These are phyloP conservation scores for Tylopilus orsonianus DNA, from an alignment of 1,284 basidiomycete genomes.

Conservation along the genomic window DNA sequence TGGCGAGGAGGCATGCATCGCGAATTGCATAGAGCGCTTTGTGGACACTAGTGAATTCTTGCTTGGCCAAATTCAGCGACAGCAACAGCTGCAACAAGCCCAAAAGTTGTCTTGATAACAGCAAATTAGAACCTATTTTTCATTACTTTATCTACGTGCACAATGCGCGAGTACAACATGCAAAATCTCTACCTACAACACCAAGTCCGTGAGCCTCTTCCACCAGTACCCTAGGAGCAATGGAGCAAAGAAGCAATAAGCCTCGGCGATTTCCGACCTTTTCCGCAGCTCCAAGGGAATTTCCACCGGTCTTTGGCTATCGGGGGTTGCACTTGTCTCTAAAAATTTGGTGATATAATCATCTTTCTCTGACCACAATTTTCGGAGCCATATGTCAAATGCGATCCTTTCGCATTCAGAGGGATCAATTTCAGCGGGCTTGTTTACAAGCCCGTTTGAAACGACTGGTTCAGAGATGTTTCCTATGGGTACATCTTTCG, in stretches of 20 bases:
- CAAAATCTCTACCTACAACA: conserved; percentile 23
- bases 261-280: conserved; percentile 56
- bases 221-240: conserved; percentile 54
- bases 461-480: conserved; percentile 41
- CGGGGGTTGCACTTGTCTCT: conserved; percentile 43
- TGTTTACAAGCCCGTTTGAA: conserved; percentile 32
- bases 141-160: conserved; percentile 7
- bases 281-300: conserved; percentile 60
- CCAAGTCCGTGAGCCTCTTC: conserved; percentile 36
- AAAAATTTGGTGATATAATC: conserved; percentile 65
- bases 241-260: conserved; percentile 71
- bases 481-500: conserved; percentile 65
- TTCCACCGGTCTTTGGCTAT: conserved; percentile 38
- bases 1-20: conserved; percentile 81
- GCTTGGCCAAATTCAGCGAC: conserved; percentile 77
- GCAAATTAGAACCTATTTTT: neutral
- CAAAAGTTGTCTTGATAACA: conserved; percentile 22
- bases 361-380: conserved; percentile 87
- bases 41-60: conserved; percentile 89
- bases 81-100: conserved; percentile 40
- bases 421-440: conserved; percentile 55
- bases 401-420: conserved; percentile 62
- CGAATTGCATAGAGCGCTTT: conserved; percentile 93
- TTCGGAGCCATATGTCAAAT: conserved; percentile 85
- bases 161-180: conserved; percentile 14